These are phyloP conservation scores for Talaromyces liani DNA, from an alignment of 495 filamentous ascomycete genomes.

Conservation along the genomic window DNA sequence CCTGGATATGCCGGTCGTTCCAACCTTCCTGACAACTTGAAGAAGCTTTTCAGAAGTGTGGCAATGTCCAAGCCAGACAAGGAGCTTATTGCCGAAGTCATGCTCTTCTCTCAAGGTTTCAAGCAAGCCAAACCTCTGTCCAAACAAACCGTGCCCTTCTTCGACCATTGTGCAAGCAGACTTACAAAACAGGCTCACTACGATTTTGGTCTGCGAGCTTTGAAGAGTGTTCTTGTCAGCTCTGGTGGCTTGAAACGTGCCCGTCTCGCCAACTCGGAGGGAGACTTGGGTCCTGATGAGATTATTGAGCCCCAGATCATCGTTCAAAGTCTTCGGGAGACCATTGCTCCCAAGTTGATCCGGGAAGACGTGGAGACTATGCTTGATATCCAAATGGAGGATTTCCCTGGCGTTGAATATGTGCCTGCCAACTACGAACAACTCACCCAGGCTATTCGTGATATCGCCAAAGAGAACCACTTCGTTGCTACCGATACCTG, in stretches of 20 bases:
- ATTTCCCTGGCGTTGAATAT: slow-evolving; percentile 90
- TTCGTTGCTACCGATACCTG: slow-evolving; percentile 85
- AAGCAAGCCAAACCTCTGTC: slow-evolving; percentile 88
- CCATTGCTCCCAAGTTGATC: slow-evolving; percentile 95
- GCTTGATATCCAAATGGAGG: slow-evolving; percentile 72
- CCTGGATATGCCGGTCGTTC: slow-evolving; percentile 97
- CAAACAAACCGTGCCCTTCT: slow-evolving; percentile 94
- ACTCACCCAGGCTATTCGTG: slow-evolving; percentile 72
- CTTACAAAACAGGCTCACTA: slow-evolving; percentile 98
- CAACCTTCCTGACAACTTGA: slow-evolving; percentile 95
- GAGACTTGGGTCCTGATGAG: slow-evolving; percentile 57
- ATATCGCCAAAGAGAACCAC: slow-evolving; percentile 73
- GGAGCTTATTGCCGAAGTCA: slow-evolving; percentile 97
- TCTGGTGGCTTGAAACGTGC: slow-evolving; percentile 92
- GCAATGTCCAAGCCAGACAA: slow-evolving; percentile 99
- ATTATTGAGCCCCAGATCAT: slow-evolving; percentile 95
- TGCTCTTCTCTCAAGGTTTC: slow-evolving; percentile 99
- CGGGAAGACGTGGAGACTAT: slow-evolving; percentile 82
- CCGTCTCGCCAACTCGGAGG: slow-evolving; percentile 53
- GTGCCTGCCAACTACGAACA: slow-evolving; percentile 76
- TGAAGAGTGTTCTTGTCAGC: slow-evolving; percentile 97
- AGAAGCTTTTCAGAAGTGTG: slow-evolving; percentile 98
- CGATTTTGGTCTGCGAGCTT: slow-evolving; percentile 92
- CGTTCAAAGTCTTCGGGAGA: slow-evolving; percentile 96
- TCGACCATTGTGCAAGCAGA: slow-evolving; percentile 73